Evolutionary conservation across 495 filamentous ascomycete genomes (phyloP).

Genomic region (Daldinia caldariorum): DNA sequence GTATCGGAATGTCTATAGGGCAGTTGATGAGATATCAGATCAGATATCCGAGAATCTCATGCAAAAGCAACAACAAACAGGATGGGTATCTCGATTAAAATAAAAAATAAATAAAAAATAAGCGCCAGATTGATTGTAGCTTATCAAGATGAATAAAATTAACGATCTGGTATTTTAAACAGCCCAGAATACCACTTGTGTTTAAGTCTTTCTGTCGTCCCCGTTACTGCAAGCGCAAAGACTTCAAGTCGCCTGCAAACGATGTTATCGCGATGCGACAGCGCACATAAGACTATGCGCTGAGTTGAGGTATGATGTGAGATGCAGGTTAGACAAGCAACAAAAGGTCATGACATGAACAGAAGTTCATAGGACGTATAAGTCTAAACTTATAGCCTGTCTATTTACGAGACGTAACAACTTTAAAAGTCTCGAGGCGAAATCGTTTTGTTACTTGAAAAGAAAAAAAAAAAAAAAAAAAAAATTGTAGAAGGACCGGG

Average conservation of each 20-base stretch:
- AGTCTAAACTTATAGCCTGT: constrained; percentile 9
- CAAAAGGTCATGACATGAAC: constrained; percentile 3
- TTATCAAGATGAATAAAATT: constrained; percentile 7
- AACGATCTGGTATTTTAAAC: constrained; percentile 8
- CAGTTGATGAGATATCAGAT: constrained; percentile 11
- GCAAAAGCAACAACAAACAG: constrained; percentile 10
- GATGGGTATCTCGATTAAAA: constrained; percentile 9
- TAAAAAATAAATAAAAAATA: too few species aligned
- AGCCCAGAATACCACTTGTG: constrained; percentile 19
- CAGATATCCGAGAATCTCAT: constrained; percentile 28
- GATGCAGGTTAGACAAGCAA: background rate
- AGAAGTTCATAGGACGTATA: background rate
- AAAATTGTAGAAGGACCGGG: constrained; percentile 1
- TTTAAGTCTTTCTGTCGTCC: constrained; percentile 65
- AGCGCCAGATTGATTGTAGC: constrained; percentile 1
- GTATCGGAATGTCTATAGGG: constrained; percentile 32
- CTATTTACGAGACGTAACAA: constrained; percentile 1
- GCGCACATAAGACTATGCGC: constrained; percentile 26
- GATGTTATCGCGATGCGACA: constrained; percentile 44
- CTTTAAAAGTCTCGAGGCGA: constrained; percentile 10
- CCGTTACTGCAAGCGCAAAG: constrained; percentile 66
- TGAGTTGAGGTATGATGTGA: background rate
- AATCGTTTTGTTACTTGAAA: background rate
- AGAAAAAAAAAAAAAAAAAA: background rate
- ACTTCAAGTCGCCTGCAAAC: constrained; percentile 66